phyloP scores from a whole-genome alignment of 2,329 filamentous ascomycete species.

The Tothia fuscella region DNA sequence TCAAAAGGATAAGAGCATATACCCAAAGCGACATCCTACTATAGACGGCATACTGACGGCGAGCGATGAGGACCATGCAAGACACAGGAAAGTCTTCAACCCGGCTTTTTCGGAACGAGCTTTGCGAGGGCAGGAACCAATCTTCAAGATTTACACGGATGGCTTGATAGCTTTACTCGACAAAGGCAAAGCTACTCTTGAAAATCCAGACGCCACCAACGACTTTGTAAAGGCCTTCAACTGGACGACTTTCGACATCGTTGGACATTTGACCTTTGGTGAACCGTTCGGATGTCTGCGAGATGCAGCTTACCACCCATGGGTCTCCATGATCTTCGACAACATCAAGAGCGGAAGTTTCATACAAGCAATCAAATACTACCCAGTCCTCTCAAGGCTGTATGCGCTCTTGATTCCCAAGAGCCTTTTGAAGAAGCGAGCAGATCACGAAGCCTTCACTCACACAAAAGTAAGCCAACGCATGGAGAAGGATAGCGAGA shows the following conservation, averaged over 20 bases:
- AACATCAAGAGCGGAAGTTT: background rate
- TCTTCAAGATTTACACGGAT: constrained; percentile 10
- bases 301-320: background rate
- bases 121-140: constrained; percentile 11
- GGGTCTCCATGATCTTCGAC: background rate
- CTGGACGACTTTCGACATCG: constrained; percentile 20
- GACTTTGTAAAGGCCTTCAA: constrained; percentile 18
- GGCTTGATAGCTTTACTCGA: no score
- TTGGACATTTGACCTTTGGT: constrained; percentile 6
- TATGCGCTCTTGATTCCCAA: no score
- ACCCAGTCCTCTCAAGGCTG: no score
- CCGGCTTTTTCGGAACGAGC: constrained; percentile 9
- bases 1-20: background rate
- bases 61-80: constrained; percentile 8
- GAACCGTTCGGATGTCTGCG: background rate
- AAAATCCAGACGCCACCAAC: background rate
- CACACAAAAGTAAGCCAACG: no score
- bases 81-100: constrained; percentile 7
- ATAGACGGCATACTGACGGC: background rate
- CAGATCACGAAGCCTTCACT: no score
- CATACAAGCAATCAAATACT: background rate
- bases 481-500: no score
- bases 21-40: background rate
- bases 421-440: no score
- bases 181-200: background rate